Conservation (phyloP, 2,329 filamentous ascomycete species). For the Hirsutella minnesotensis region DNA sequence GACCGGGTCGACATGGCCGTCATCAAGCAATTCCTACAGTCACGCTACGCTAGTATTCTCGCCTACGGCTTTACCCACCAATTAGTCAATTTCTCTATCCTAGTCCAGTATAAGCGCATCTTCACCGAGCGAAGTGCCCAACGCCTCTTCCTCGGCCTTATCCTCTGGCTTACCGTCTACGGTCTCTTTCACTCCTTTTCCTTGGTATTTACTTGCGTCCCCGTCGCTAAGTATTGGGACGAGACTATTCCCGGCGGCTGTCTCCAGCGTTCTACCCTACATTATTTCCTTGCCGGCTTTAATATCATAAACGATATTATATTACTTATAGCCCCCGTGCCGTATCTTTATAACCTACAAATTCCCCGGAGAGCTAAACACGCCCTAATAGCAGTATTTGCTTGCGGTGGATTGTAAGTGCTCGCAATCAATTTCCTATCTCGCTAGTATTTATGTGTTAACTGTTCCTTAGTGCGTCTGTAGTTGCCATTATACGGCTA, state of each 20-base stretch:
- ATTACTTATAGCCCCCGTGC: slow-evolving; percentile 15
- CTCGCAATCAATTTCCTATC: too few relatives aligned
- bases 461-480: slow-evolving; percentile 8
- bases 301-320: slow-evolving; percentile 20
- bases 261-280: slow-evolving; percentile 11
- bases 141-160: slow-evolving; percentile 11
- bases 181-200: slow-evolving; percentile 9
- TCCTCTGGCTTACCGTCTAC: slow-evolving; percentile 11
- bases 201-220: slow-evolving; percentile 14
- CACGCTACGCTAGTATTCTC: slow-evolving; percentile 11
- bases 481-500: slow-evolving; percentile 13
- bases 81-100: slow-evolving; percentile 15
- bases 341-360: slow-evolving; percentile 20
- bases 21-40: slow-evolving; percentile 10
- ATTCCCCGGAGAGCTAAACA: slow-evolving; percentile 26
- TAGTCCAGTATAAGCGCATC: slow-evolving; percentile 16
- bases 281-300: slow-evolving; percentile 16
- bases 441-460: neutral
- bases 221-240: slow-evolving; percentile 16
- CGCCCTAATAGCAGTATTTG: slow-evolving; percentile 27
- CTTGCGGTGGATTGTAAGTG: slow-evolving; percentile 23
- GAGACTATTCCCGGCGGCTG: slow-evolving; percentile 11
- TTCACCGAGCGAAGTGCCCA: slow-evolving; percentile 10
- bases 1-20: slow-evolving; percentile 5
- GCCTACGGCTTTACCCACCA: slow-evolving; percentile 13